A percentile compares a stretch with the other conserved stretches of the same genome.
Evolutionary conservation across 257 asterid species (phyloP).

Genomic region (Euphrasia confusa): DNA sequence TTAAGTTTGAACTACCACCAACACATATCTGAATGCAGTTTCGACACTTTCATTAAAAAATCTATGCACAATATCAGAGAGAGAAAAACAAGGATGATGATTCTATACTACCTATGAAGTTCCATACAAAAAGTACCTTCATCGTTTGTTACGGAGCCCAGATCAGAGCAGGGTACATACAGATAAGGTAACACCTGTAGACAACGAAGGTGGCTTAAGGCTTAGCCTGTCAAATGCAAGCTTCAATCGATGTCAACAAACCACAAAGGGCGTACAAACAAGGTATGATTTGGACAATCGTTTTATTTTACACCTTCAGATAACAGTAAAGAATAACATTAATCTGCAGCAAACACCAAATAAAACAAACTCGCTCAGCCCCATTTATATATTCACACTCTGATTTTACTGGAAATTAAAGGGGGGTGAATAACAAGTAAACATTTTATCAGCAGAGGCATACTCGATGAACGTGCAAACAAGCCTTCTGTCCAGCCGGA

Average conservation of each 20-base stretch:
- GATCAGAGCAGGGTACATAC: slow-evolving; percentile 63
- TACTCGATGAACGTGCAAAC: slow-evolving; percentile 89
- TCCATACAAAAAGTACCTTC: slow-evolving; percentile 47
- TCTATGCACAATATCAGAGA: neutral
- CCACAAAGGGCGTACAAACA: slow-evolving; percentile 6
- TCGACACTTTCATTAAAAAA: neutral
- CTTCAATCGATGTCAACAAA: slow-evolving; percentile 8
- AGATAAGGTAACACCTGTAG: slow-evolving; percentile 84
- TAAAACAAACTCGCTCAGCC: slow-evolving; percentile 6
- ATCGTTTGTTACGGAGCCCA: slow-evolving; percentile 42
- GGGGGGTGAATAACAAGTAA: neutral
- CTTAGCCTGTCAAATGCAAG: slow-evolving; percentile 15
- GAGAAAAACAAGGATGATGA: slow-evolving; percentile 16
- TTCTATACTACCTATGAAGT: slow-evolving; percentile 15
- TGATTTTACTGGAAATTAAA: neutral
- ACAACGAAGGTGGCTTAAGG: slow-evolving; percentile 17
- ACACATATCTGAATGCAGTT: neutral
- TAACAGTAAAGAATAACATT: too few species aligned
- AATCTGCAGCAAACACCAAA: slow-evolving; percentile 7
- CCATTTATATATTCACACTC: too few species aligned
- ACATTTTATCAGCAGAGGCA: slow-evolving; percentile 18
- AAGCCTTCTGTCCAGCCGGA: slow-evolving; percentile 91
- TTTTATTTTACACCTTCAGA: neutral
- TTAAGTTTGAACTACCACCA: slow-evolving; percentile 15
- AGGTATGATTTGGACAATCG: neutral